Evolutionary conservation across 768 basidiomycete genomes (phyloP).

Genomic region (Boletales sp.): DNA sequence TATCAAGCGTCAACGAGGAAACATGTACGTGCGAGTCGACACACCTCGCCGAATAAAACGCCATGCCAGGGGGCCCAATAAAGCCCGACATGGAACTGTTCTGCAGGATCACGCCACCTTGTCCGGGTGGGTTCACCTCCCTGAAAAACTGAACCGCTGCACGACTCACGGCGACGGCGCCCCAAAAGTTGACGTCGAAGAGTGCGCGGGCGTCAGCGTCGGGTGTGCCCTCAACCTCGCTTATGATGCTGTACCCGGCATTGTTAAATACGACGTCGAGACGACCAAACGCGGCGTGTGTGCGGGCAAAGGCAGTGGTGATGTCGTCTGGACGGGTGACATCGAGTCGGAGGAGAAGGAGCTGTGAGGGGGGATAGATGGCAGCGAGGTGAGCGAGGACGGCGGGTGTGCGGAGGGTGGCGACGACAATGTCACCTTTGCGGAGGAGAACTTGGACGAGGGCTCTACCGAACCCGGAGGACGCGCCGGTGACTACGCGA

Average conservation of each 20-base stretch:
- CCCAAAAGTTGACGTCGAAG: conserved; percentile 47
- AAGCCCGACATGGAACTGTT: conserved; percentile 10
- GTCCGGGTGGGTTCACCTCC: conserved; percentile 28
- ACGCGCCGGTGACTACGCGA: conserved; percentile 27
- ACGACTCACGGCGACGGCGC: conserved; percentile 36
- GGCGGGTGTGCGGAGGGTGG: conserved; percentile 41
- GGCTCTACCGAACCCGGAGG: conserved; percentile 36
- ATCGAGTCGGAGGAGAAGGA: conserved; percentile 39
- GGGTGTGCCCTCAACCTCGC: conserved; percentile 34
- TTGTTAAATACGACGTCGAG: conserved; percentile 32
- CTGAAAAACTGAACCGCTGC: conserved; percentile 24
- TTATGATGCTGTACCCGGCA: conserved; percentile 23
- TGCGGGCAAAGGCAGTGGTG: conserved; percentile 29
- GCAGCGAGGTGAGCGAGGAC: conserved; percentile 24
- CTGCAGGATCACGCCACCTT: conserved; percentile 33
- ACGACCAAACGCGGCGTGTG: conserved; percentile 28
- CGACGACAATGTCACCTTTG: conserved; percentile 38
- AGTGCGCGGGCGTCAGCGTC: conserved; percentile 32
- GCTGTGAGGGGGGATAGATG: conserved; percentile 19
- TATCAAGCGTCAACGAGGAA: neutral
- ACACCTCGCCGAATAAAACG: conserved; percentile 25
- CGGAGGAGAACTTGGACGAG: conserved; percentile 30
- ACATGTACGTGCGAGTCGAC: neutral
- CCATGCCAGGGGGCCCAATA: conserved; percentile 14
- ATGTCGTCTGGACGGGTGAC: conserved; percentile 34